Conservation (phyloP, 140 eudicot species). For the Cichorium intybus region DNA sequence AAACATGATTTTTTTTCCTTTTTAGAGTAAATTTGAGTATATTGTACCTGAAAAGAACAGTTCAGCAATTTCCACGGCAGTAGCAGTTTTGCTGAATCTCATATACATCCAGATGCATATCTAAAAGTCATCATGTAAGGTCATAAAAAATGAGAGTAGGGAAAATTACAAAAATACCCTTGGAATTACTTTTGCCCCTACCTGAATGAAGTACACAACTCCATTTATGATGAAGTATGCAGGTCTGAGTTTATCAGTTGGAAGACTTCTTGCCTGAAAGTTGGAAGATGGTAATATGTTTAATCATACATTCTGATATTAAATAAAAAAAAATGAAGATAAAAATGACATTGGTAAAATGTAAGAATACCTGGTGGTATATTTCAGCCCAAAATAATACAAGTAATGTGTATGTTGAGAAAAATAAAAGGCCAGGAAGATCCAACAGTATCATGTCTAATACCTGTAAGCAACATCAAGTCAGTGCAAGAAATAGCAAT, state of each 20-base stretch:
- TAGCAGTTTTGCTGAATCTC: conserved; percentile 29
- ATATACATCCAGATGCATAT: conserved; percentile 62
- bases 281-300: neutral
- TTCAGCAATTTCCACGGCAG: conserved; percentile 47
- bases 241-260: conserved; percentile 65
- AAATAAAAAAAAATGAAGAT: neutral
- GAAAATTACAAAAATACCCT: neutral
- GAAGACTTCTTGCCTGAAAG: conserved; percentile 80
- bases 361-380: conserved; percentile 67
- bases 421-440: conserved; percentile 89
- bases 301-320: neutral
- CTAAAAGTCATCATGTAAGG: conserved; percentile 18
- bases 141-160: conserved; percentile 13
- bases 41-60: conserved; percentile 69
- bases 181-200: conserved; percentile 4
- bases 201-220: conserved; percentile 69
- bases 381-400: conserved; percentile 93
- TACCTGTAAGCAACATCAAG: conserved; percentile 41
- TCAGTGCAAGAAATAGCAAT: neutral
- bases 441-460: conserved; percentile 64
- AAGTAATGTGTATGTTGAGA: conserved; percentile 84
- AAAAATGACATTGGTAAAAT: neutral
- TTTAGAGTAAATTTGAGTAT: too few relatives aligned
- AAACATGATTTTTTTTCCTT: too few relatives aligned
- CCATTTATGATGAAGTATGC: conserved; percentile 55